These are phyloP conservation scores for Termitomyces sp. DNA, from an alignment of 768 basidiomycete species.

Conservation along the genomic window DNA sequence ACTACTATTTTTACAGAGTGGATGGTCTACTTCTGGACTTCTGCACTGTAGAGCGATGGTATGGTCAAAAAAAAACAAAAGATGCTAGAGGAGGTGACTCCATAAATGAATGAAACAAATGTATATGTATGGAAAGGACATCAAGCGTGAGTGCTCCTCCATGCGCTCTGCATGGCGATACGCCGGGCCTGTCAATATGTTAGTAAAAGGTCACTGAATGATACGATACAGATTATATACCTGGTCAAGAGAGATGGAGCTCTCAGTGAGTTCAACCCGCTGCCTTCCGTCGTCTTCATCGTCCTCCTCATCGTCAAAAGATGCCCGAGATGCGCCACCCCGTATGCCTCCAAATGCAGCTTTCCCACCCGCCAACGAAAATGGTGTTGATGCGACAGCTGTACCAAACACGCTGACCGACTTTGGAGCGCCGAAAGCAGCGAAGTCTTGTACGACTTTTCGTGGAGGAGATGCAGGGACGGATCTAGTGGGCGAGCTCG, in stretches of 20 bases:
- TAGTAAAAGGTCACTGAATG: neutral
- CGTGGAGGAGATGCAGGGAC: conserved; percentile 67
- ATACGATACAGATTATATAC: conserved; percentile 39
- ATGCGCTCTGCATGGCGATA: conserved; percentile 88
- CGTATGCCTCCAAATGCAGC: conserved; percentile 84
- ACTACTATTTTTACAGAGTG: conserved; percentile 12
- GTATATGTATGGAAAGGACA: neutral
- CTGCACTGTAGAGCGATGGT: neutral
- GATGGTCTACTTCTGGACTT: conserved; percentile 14
- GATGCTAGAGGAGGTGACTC: conserved; percentile 9
- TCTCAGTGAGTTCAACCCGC: conserved; percentile 74
- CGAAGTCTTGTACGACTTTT: conserved; percentile 87
- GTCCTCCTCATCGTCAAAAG: conserved; percentile 63
- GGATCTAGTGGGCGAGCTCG: conserved; percentile 38
- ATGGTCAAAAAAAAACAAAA: neutral
- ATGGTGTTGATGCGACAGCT: conserved; percentile 76
- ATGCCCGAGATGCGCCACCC: conserved; percentile 27
- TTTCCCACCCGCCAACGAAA: conserved; percentile 74
- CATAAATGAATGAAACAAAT: conserved; percentile 12
- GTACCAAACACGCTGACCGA: conserved; percentile 81
- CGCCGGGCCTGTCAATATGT: conserved; percentile 56
- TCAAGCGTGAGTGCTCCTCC: conserved; percentile 67
- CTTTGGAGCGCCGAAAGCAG: conserved; percentile 75
- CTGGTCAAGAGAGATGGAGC: conserved; percentile 91
- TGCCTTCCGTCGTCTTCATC: conserved; percentile 70